Percentiles rank a stretch among this genome's conserved stretches.
phyloP scores from a whole-genome alignment of 2,329 filamentous ascomycete species.

The Fusarium sp. region DNA sequence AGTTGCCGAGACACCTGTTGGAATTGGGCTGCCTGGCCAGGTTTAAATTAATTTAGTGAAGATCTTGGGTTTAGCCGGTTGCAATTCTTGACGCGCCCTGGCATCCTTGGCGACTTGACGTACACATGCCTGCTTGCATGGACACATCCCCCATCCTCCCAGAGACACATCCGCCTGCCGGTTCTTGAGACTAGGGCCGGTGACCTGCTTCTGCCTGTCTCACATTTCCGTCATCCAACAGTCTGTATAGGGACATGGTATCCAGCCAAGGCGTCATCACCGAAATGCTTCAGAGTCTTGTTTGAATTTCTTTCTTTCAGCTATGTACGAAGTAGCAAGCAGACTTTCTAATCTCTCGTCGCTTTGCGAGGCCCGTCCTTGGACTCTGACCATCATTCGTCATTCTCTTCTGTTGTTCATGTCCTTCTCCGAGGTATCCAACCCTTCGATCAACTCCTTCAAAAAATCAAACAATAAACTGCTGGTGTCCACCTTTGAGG shows the following conservation, averaged over 20 bases:
- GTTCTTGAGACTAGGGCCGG: neutral
- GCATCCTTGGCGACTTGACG: neutral
- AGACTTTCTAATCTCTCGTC: constrained; percentile 5
- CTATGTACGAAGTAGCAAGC: constrained; percentile 13
- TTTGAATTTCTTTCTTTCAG: constrained; percentile 6
- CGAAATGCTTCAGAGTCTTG: neutral
- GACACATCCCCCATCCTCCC: neutral
- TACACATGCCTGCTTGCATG: neutral
- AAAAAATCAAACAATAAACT: constrained; percentile 9
- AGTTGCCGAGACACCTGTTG: neutral
- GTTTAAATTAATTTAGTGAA: neutral
- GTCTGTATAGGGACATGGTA: neutral
- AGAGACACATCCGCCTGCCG: neutral
- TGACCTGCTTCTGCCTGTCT: neutral
- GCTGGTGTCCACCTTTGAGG: constrained; percentile 3
- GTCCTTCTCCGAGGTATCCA: neutral
- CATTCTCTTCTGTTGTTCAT: neutral
- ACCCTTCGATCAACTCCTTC: neutral
- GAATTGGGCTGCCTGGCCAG: neutral
- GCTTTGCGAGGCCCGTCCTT: constrained; percentile 15
- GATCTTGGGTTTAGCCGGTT: neutral
- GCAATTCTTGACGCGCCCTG: neutral
- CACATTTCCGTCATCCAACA: neutral
- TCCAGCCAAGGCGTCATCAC: neutral
- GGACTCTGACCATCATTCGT: constrained; percentile 17